phyloP scores from a whole-genome alignment of 164 flowering plant genomes.

The Umbilicus rupestris region DNA sequence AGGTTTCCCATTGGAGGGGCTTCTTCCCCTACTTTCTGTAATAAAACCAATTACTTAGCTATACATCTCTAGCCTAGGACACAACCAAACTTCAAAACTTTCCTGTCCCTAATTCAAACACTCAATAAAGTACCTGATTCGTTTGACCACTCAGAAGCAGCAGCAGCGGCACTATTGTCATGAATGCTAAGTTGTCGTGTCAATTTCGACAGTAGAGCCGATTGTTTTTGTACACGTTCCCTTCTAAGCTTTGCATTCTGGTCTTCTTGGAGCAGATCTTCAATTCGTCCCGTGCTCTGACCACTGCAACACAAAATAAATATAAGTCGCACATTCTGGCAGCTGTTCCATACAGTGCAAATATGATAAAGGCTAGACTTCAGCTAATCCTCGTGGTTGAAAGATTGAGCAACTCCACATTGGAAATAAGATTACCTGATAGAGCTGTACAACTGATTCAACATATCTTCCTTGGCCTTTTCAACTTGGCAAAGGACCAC shows the following conservation, averaged over 20 bases:
- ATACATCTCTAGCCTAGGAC: no score
- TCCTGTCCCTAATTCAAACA: not conserved
- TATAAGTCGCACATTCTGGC: not conserved
- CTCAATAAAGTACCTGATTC: conserved; percentile 35
- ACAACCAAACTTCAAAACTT: no score
- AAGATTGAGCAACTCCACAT: not conserved
- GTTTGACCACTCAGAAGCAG: conserved; percentile 55
- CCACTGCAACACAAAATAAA: conserved; percentile 24
- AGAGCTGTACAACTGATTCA: conserved; percentile 83
- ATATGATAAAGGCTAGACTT: no score
- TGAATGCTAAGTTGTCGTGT: conserved; percentile 81
- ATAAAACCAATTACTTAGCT: not conserved
- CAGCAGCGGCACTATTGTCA: conserved; percentile 85
- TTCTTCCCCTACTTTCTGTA: conserved; percentile 60
- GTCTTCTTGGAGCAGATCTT: conserved; percentile 83
- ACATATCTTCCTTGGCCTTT: conserved; percentile 98
- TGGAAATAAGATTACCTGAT: conserved; percentile 44
- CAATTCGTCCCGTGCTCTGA: conserved; percentile 71
- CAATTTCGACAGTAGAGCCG: conserved; percentile 79
- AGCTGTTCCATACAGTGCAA: not conserved
- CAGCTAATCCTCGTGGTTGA: not conserved
- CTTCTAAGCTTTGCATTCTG: conserved; percentile 74
- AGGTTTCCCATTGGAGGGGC: conserved; percentile 27
- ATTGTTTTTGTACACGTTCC: conserved; percentile 75
- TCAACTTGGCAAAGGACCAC: conserved; percentile 99